phyloP scores from a whole-genome alignment of 179 eudicot species.

The Silene coronaria region DNA sequence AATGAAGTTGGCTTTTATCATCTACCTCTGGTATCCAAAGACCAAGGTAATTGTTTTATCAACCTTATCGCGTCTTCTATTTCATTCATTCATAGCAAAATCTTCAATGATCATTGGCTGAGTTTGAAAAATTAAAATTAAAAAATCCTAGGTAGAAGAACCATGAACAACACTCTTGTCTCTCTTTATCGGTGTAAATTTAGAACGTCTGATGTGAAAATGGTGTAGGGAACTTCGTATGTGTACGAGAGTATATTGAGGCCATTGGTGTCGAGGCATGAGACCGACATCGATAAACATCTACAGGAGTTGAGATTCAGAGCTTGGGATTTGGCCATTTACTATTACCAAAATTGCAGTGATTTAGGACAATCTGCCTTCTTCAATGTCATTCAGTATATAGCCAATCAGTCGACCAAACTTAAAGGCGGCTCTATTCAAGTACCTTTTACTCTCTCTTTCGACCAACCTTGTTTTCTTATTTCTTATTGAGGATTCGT shows the following conservation, averaged over 20 bases:
- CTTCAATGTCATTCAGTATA: conserved; percentile 49
- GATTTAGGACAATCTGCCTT: conserved; percentile 54
- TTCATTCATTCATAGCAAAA: no score
- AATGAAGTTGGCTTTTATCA: conserved; percentile 65
- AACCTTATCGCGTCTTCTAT: background rate
- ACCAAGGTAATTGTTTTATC: conserved; percentile 44
- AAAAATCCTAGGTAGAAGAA: no score
- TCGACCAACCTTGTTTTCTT: background rate
- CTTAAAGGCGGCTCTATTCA: conserved; percentile 26
- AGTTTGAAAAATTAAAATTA: no score
- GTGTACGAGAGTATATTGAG: conserved; percentile 58
- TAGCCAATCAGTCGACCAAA: conserved; percentile 45
- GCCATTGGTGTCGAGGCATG: conserved; percentile 62
- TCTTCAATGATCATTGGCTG: no score
- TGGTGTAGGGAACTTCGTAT: conserved; percentile 54
- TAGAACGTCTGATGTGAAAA: no score
- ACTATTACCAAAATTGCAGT: conserved; percentile 73
- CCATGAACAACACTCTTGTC: no score
- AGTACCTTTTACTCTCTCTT: conserved; percentile 25
- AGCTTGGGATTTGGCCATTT: conserved; percentile 72
- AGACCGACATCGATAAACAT: conserved; percentile 60
- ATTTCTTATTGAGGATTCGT: background rate
- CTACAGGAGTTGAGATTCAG: conserved; percentile 53
- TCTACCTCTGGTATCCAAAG: conserved; percentile 91
- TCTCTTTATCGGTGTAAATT: no score